Evolutionary conservation across 306 rosid genomes (phyloP).

Genomic region (Delonix regia): DNA sequence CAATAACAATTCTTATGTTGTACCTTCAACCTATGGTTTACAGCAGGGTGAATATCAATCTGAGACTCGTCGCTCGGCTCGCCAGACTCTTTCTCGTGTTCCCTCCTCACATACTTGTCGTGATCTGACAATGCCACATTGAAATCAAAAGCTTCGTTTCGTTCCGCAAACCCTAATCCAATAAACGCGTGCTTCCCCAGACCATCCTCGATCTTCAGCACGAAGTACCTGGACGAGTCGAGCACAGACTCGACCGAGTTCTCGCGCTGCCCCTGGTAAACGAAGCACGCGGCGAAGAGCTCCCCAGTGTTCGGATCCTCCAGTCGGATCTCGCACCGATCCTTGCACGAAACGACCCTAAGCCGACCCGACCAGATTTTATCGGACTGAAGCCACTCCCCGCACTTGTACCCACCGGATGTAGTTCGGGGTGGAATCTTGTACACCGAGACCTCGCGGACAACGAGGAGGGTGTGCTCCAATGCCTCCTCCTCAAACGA

Average conservation of each 20-base stretch:
- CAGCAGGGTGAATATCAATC: slow-evolving; percentile 90
- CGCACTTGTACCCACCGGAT: slow-evolving; percentile 96
- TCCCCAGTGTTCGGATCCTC: slow-evolving; percentile 92
- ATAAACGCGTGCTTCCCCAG: slow-evolving; percentile 88
- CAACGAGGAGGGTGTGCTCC: slow-evolving; percentile 95
- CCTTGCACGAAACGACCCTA: slow-evolving; percentile 82
- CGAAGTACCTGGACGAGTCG: slow-evolving; percentile 94
- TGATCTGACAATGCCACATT: slow-evolving; percentile 95
- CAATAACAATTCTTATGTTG: background rate
- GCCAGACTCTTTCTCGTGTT: slow-evolving; percentile 72
- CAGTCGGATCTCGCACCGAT: slow-evolving; percentile 96
- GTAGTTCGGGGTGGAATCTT: slow-evolving; percentile 95
- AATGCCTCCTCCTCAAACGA: slow-evolving; percentile 83
- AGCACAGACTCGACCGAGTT: slow-evolving; percentile 83
- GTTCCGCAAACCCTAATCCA: slow-evolving; percentile 84
- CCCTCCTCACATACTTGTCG: slow-evolving; percentile 83
- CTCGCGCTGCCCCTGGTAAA: slow-evolving; percentile 84
- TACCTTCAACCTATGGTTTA: slow-evolving; percentile 92
- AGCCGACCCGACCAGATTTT: slow-evolving; percentile 98
- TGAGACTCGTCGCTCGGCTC: slow-evolving; percentile 60
- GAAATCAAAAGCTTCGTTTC: slow-evolving; percentile 97
- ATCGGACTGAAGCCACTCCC: slow-evolving; percentile 98
- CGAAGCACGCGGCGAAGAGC: slow-evolving; percentile 93
- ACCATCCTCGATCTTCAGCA: slow-evolving; percentile 96
- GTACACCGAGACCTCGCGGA: slow-evolving; percentile 91